Conservation (phyloP, 192 early-diverging fungal genomes). For the Helicostylum pulchrum region DNA sequence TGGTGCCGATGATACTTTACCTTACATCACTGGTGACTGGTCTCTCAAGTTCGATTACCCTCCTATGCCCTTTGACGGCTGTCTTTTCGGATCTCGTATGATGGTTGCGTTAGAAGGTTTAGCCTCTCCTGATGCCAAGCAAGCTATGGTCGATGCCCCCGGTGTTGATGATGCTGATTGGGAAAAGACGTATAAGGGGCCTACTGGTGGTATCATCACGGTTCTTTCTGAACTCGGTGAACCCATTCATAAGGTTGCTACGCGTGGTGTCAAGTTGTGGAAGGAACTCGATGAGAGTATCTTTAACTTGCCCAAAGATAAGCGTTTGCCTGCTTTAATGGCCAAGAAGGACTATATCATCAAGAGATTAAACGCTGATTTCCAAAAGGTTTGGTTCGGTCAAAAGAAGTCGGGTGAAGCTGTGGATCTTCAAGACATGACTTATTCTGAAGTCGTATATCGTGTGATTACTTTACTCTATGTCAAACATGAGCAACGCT, state of each 20-base stretch:
- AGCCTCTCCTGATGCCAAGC: constrained; percentile 76
- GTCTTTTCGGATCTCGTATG: constrained; percentile 93
- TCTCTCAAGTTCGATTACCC: constrained; percentile 69
- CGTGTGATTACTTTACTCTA: constrained; percentile 84
- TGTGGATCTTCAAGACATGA: constrained; percentile 89
- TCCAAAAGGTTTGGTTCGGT: constrained; percentile 96
- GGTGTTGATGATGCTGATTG: constrained; percentile 80
- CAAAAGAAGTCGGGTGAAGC: constrained; percentile 69
- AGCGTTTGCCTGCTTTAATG: constrained; percentile 66
- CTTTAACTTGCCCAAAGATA: constrained; percentile 79
- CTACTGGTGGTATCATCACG: constrained; percentile 78
- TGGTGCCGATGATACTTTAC: constrained; percentile 77
- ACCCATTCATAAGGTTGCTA: constrained; percentile 90
- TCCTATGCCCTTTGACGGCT: constrained; percentile 95
- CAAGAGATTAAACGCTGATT: constrained; percentile 80
- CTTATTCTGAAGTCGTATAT: constrained; percentile 81
- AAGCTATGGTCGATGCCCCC: constrained; percentile 80
- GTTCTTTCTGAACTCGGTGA: constrained; percentile 89
- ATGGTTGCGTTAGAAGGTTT: constrained; percentile 90
- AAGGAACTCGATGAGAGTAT: constrained; percentile 80
- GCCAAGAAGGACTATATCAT: constrained; percentile 88
- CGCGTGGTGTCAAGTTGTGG: constrained; percentile 74
- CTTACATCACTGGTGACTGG: constrained; percentile 96
- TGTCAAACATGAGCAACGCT: constrained; percentile 64
- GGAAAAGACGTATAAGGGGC: constrained; percentile 79